Base-by-base conservation (phyloP, 1,284 basidiomycete species). In the Ganoderma sinense region DNA sequence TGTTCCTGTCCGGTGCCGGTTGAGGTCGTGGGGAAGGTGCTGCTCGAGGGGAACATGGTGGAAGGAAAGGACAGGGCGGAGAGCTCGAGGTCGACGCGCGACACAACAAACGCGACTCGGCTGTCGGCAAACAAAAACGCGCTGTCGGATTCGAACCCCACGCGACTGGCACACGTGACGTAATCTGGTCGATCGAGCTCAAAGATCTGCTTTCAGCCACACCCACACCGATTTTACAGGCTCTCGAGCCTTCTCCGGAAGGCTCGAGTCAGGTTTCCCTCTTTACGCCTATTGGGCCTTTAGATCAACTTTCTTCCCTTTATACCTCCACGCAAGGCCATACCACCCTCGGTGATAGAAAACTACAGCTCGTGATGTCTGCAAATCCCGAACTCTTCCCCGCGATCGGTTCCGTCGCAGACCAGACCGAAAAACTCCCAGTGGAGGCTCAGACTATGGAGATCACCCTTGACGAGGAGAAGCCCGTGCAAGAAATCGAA, bases 401-500 rank as follows among this genome's bases (percentile, higher is more conserved):
- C 26, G 67, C 83, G 29, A 88, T 88, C 62, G 84, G 86, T 2
- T 71, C 81, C 29, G 78, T 88, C 60, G 87, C 82, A 2, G 78
- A 85, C 51, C 78, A 82, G 67, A 80, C 84, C 16, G 76, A 81
- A 36, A 74, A 81, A 29, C 75, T 79, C 33, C 74, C 78, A 1
- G 80, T 81, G 5, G 67, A 77, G 43, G 74, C 53, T 67, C 74
- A 39, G 56, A 70, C 66, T 6, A 78, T 78, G 16, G 79, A 78
- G 26, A 80, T 78, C 45, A 78, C 77, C 18, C 76, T 86, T 23
- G 89, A 90, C 29, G 91, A 94, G 40, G 89, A 88, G 64, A 73
- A 81, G 69, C 87, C 89, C 0, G 87, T 96, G 23, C 88, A 96
- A 75, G 91, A 95, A 80, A 89, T 99, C 74, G 94, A 96, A 75